Base-by-base conservation (phyloP, 352 stramenopile species). In the Phytopythium sindhum region DNA sequence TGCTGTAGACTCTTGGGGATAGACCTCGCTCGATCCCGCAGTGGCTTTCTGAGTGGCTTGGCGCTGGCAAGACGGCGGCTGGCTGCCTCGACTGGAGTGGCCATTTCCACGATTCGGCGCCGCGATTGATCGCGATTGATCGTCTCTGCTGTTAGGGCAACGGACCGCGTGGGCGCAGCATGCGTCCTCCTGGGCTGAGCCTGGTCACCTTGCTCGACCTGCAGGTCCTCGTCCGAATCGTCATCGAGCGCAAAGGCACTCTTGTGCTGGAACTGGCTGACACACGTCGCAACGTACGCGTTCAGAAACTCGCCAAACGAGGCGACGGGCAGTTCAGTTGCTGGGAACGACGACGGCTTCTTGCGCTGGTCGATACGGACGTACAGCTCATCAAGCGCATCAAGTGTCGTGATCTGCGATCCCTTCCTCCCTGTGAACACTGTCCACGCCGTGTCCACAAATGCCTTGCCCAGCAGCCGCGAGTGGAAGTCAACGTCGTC, bases 401-500 rank as follows among this genome's bases (percentile, higher is more conserved):
- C 33, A 31, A 57, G 60, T 12, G 67, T 64, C 23, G 53, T 56
- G 58, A 86, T 66, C 53, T 78, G 66, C 19, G 72, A 64, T 14
- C 65, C 64, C 15, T 75, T 66, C 28, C 72, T 70, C 0, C 64
- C 67, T 1, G 74, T 65, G 52, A 86, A 91, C 5, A 64, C 69
- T 19, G 73, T 64, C 80, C 82, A 90, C 37, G 71, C 79, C 11
- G 78, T 50, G 41, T 91, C 76, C 52, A 91, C 64, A n/a, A 90
- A 81, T 4, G 63, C 58, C 44, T 91, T 88, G 15, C 82, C 84
- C 15, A 93, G 51, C 15, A 91, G 52, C 31, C 68, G 63, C 7
- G 73, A 77, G 48, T 80, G 74, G 56, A 81, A 86, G 24, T 91
- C 82, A 54, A 93, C 81, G 39, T 84, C 79, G 31, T 91, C 78